Base-by-base conservation (phyloP, 2,329 filamentous ascomycete genomes). In the Phialemonium atrogriseum region DNA sequence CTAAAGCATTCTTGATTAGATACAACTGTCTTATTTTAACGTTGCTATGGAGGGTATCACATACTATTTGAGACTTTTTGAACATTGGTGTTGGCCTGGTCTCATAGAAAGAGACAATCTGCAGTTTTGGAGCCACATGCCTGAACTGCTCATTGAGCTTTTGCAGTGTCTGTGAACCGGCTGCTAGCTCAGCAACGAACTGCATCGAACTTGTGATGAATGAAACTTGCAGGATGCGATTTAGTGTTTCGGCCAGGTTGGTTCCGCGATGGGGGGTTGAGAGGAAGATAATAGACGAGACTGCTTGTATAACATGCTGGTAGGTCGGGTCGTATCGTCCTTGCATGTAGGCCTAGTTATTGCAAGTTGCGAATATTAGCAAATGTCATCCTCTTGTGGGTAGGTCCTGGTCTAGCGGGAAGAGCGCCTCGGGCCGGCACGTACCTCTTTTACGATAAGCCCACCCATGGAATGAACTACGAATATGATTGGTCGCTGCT, bases 261-360 rank as follows among this genome's bases (percentile, higher is more conserved):
- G 46, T 45, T 5, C 52, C 52, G 1, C 52, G 47, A 35, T 58
- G 52, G 4, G 51, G 54, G 4, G 55, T 57, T 1, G 52, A 39
- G 1, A 57, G 40, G 27, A 57, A 58, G 0, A 45, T 36, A 10
- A 56, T 52, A 3, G 43, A 44, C 1, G 29, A 35, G 3, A 53
- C 36, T 1, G 41, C 34, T 7, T 43, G 43, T 27, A 53, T 35
- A 14, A 54, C 48, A 4, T 36, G 16, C 10, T 45, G 24, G 16
- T 48, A 53, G 5, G 42, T 29, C 1, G 42, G 40, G 21, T 55
- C 47, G 14, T 43, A 36, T 13, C 42, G 37, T 10, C 44, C 47
- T 26, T 40, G 40, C 11, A 46, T 38, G 21, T 42, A 49, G 10
- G 41, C 49, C 47, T 47, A n/a, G n/a, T n/a, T n/a, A n/a, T n/a